These are phyloP conservation scores for Phaeosphaeriaceae sp. DNA, from an alignment of 2,329 filamentous ascomycete genomes.

Conservation along the genomic window DNA sequence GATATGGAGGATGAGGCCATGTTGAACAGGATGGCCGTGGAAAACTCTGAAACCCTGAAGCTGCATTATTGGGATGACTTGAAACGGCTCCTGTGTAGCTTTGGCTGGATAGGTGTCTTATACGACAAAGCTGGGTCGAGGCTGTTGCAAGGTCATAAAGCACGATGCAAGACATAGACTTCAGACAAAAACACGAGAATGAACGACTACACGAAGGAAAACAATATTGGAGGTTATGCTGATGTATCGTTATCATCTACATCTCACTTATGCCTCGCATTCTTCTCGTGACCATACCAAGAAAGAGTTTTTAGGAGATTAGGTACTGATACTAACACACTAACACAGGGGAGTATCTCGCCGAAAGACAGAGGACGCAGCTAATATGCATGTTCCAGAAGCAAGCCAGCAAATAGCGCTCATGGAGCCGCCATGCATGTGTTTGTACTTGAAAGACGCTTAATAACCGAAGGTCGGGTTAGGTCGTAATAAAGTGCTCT, in stretches of 20 bases:
- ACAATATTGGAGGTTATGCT: no score
- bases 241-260: background rate
- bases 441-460: background rate
- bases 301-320: background rate
- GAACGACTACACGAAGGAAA: no score
- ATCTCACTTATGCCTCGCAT: background rate
- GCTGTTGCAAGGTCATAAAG: background rate
- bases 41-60: background rate
- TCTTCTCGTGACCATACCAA: background rate
- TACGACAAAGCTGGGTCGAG: slow-evolving; percentile 7
- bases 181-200: background rate
- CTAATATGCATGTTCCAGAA: background rate
- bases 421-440: background rate
- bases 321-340: background rate
- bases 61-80: slow-evolving; percentile 2
- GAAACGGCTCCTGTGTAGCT: background rate
- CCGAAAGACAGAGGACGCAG: background rate
- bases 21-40: background rate
- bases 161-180: background rate
- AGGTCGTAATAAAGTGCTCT: background rate
- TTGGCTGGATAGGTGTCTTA: slow-evolving; percentile 8
- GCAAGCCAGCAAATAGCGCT: background rate
- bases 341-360: background rate
- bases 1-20: background rate
- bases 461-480: background rate